Conservation (phyloP, 805 yeast genomes). For the Monosporozyma aerobia region DNA sequence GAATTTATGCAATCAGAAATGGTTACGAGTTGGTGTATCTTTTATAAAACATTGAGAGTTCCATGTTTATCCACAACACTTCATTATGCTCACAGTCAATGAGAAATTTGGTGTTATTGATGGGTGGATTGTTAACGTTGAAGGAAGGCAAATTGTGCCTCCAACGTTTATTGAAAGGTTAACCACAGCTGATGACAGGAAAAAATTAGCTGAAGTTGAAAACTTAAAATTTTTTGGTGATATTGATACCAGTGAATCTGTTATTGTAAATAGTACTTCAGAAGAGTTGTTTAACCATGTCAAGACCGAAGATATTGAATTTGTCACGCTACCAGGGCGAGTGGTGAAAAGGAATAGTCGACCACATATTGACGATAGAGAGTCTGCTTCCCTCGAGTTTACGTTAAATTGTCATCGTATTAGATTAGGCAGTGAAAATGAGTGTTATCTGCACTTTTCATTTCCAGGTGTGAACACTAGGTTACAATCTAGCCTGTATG, state of each 20-base stretch:
- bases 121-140: too few species aligned
- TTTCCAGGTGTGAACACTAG: not conserved
- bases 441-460: not conserved
- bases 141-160: too few species aligned
- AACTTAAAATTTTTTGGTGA: too few species aligned
- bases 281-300: not conserved
- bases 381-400: not conserved
- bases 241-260: not conserved
- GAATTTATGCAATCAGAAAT: too few species aligned
- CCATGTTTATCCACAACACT: too few species aligned
- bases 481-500: not conserved
- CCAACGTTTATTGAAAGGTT: too few species aligned
- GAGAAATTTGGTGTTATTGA: too few species aligned
- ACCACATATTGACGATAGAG: not conserved
- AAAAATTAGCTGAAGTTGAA: too few species aligned
- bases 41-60: too few species aligned
- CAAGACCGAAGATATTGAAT: not conserved
- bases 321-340: not conserved
- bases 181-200: too few species aligned
- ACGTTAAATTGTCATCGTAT: not conserved
- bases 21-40: too few species aligned
- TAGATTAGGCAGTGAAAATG: not conserved
- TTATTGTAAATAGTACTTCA: not conserved
- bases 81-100: too few species aligned
- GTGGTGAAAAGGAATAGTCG: not conserved